These are phyloP conservation scores for Somion occarium DNA, from an alignment of 1,284 basidiomycete species.

Conservation along the genomic window DNA sequence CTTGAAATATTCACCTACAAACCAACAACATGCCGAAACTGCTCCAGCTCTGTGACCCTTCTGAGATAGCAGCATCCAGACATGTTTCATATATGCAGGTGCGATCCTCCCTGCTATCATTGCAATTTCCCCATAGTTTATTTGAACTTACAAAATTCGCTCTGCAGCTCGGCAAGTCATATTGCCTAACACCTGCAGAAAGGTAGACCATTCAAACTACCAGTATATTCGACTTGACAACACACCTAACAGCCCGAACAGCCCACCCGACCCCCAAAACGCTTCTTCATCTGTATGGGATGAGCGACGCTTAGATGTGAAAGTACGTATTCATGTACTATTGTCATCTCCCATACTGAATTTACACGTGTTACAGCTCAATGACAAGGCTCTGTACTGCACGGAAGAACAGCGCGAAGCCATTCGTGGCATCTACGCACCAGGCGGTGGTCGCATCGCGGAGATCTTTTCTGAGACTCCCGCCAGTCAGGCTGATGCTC, in stretches of 20 bases:
- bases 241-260: neutral
- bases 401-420: neutral
- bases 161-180: neutral
- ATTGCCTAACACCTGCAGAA: neutral
- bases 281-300: neutral
- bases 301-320: neutral
- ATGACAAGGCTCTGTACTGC: slow-evolving; percentile 2
- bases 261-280: too few relatives aligned
- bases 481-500: neutral
- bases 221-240: neutral
- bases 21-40: too few relatives aligned
- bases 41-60: too few relatives aligned
- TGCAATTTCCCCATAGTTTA: neutral
- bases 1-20: too few relatives aligned
- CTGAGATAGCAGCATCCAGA: too few relatives aligned
- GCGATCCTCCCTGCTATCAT: too few relatives aligned
- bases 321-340: neutral
- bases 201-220: neutral
- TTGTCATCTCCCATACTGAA: neutral
- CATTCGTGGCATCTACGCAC: neutral
- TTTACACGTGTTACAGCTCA: neutral
- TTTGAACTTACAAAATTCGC: neutral
- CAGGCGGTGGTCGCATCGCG: neutral
- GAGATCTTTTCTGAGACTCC: neutral
- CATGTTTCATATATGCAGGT: too few relatives aligned